Base-by-base conservation (phyloP, 805 yeast species). In the Barnettozyma botsteinii region DNA sequence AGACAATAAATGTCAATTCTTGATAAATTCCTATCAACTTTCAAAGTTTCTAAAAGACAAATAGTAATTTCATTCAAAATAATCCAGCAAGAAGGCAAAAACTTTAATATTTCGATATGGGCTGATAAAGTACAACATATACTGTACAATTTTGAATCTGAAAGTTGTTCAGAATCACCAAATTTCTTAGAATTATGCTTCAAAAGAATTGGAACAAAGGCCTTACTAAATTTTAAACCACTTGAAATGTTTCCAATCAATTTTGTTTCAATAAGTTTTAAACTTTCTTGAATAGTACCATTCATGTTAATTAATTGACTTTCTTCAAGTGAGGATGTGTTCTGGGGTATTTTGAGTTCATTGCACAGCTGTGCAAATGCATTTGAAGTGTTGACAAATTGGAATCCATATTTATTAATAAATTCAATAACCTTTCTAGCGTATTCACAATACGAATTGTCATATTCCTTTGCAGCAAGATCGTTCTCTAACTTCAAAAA, bases 51-150 rank as follows among this genome's bases (percentile, higher is more conserved):
- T 3, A 25, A 10, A 4, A 53, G 21, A 13, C 45, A 34, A 5
- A 38, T 37, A 1, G 45, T 40, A 3, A 51, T 29, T 19, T 47
- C 52, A 12, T 42, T 26, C 7, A 48, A 39, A 3, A 48, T 27
- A 2, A 49, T 38, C 54, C 55, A 52, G 17, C 50, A 47, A 5
- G 50, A 46, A 8, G 54, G 33, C 15, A 40, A 37, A 13, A 18
- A 30, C 3, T 14, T 26, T 7, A 48, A 18, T 11, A 40, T 7
- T 10, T 49, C 48, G 25, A 52, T 35, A 32, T 51, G 52, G 6
- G 43, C 36, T 2, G 56, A 52, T 2, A 51, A 35, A 3, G 46
- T 39, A 18, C 52, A 49, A 19, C 52, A 49, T 2, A 53, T 10
- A 10, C 49, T 26, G 30, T 44, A 52, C 1, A 52, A 14, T 29